phyloP scores from a whole-genome alignment of 2,329 filamentous ascomycete genomes.

The Sclerotinia sclerotiorum region DNA sequence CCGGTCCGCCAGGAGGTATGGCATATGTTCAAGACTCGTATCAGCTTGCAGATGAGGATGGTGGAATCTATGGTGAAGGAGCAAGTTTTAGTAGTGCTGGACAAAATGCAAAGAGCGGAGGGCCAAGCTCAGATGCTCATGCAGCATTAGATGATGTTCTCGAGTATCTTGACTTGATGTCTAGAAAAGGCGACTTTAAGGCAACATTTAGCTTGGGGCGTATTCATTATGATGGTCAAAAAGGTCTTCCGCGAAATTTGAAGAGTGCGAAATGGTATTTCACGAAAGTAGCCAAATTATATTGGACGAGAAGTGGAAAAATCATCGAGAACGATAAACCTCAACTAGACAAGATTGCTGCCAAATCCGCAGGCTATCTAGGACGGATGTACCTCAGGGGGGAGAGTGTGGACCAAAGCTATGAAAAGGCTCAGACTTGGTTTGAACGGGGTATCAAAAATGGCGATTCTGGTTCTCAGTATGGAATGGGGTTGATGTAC shows the following conservation, averaged over 20 bases:
- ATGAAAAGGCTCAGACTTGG: constrained; percentile 63
- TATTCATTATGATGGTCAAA: constrained; percentile 68
- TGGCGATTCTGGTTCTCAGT: constrained; percentile 67
- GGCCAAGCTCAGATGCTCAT: constrained; percentile 74
- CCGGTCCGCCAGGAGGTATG: constrained; percentile 86
- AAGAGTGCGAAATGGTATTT: constrained; percentile 67
- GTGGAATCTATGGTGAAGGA: constrained; percentile 92
- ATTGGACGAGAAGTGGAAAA: constrained; percentile 66
- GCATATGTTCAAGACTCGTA: constrained; percentile 75
- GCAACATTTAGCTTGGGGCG: constrained; percentile 68
- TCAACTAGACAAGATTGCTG: constrained; percentile 62
- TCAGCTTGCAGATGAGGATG: constrained; percentile 84
- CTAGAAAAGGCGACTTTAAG: constrained; percentile 70
- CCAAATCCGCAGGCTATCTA: constrained; percentile 69
- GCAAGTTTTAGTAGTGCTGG: constrained; percentile 89
- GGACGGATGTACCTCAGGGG: constrained; percentile 71
- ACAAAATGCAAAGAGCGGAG: constrained; percentile 71
- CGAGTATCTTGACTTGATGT: constrained; percentile 78
- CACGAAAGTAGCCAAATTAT: constrained; percentile 63
- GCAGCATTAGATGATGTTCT: constrained; percentile 90
- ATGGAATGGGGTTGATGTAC: constrained; percentile 69
- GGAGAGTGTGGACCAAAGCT: constrained; percentile 67
- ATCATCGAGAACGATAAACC: constrained; percentile 55
- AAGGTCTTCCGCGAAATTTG: constrained; percentile 60
- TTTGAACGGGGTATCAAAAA: constrained; percentile 63